Evolutionary conservation across 768 basidiomycete genomes (phyloP).

Genomic region (Sporobolomyces roseus): DNA sequence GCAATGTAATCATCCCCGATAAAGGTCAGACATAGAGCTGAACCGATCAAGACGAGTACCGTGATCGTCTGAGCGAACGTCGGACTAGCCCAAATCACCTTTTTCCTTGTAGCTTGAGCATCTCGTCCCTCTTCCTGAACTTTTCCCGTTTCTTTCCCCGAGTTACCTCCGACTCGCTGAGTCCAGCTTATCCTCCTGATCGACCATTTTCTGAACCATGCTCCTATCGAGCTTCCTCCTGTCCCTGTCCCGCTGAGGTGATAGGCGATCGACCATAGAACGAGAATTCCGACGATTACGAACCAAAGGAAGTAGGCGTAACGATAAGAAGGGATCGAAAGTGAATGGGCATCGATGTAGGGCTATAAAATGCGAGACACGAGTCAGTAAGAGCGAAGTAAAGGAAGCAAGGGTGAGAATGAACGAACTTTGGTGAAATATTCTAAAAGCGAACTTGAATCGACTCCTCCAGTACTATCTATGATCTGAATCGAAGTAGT

Average conservation of each 20-base stretch:
- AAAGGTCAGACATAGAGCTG: constrained; percentile 55
- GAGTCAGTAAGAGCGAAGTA: neutral
- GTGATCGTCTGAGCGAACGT: constrained; percentile 64
- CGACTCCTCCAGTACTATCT: constrained; percentile 30
- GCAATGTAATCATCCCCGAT: constrained; percentile 67
- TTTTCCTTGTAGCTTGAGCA: constrained; percentile 16
- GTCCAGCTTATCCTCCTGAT: constrained; percentile 37
- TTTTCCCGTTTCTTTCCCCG: neutral
- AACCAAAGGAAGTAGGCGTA: constrained; percentile 64
- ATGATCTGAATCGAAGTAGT: constrained; percentile 8
- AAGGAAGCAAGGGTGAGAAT: neutral
- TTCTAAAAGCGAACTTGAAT: constrained; percentile 13
- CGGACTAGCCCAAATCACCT: constrained; percentile 49
- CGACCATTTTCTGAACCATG: constrained; percentile 37
- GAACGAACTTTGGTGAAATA: constrained; percentile 26
- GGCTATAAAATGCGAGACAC: constrained; percentile 39
- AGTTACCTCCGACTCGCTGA: constrained; percentile 1
- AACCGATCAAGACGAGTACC: constrained; percentile 53
- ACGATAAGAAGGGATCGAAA: constrained; percentile 56
- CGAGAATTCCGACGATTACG: constrained; percentile 52
- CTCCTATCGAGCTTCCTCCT: constrained; percentile 36
- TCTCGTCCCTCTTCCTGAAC: neutral
- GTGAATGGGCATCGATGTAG: constrained; percentile 59
- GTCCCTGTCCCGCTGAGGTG: constrained; percentile 18
- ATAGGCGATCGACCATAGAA: constrained; percentile 54